phyloP scores from a whole-genome alignment of 306 rosid genomes.

The Parietaria judaica region DNA sequence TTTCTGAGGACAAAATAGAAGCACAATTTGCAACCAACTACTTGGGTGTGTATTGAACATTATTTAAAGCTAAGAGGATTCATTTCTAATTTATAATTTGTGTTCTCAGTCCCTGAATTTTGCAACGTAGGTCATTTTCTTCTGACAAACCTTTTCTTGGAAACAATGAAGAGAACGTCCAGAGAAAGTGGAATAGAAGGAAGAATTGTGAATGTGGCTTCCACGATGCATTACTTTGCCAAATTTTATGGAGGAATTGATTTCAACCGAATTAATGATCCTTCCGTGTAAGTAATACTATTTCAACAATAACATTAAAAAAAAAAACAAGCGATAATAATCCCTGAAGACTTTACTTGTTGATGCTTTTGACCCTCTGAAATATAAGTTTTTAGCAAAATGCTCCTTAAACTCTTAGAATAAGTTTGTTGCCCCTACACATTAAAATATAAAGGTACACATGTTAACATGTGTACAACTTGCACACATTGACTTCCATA shows the following conservation, averaged over 20 bases:
- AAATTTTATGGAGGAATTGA: conserved; percentile 56
- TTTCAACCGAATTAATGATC: conserved; percentile 49
- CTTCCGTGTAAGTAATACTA: conserved; percentile 36
- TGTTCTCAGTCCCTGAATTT: not conserved
- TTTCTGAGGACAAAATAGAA: conserved; percentile 70
- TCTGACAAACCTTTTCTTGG: conserved; percentile 72
- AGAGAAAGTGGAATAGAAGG: conserved; percentile 55
- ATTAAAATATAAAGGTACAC: too few relatives aligned
- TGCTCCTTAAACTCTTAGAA: too few relatives aligned
- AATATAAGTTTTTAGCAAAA: too few relatives aligned
- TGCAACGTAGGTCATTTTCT: conserved; percentile 66
- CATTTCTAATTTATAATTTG: not conserved
- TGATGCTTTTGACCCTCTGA: too few relatives aligned
- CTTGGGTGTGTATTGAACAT: conserved; percentile 29
- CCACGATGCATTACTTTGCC: conserved; percentile 48
- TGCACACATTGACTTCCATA: too few relatives aligned
- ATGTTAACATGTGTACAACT: too few relatives aligned
- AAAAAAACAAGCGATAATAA: too few relatives aligned
- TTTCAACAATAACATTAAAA: too few relatives aligned
- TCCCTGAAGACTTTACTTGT: too few relatives aligned
- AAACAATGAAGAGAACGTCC: conserved; percentile 71
- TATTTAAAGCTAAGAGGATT: not conserved
- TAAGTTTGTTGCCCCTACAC: too few relatives aligned
- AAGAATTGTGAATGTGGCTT: conserved; percentile 68
- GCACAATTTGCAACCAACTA: conserved; percentile 83